Percentiles rank a stretch among this genome's conserved stretches.
These are phyloP conservation scores for Auricularia auricula-judae DNA, from an alignment of 768 basidiomycete species.

Conservation along the genomic window DNA sequence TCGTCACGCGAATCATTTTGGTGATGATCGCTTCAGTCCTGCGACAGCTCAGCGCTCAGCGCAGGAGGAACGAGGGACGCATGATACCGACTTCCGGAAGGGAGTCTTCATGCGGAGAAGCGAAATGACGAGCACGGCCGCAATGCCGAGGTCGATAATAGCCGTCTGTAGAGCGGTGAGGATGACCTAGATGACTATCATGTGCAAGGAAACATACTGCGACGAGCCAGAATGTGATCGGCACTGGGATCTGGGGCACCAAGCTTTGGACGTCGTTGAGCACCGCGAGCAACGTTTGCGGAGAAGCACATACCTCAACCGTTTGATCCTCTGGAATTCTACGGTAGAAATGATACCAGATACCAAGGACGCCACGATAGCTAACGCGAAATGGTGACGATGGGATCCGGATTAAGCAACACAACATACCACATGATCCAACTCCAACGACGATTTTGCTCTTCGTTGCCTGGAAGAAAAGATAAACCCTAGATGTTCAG, in stretches of 20 bases:
- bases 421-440: background rate
- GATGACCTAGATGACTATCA: background rate
- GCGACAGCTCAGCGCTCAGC: background rate
- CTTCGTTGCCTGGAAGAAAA: background rate
- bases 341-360: background rate
- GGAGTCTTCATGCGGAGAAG: background rate
- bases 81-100: background rate
- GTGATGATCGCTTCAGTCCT: background rate
- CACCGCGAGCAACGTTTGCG: background rate
- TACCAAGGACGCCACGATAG: background rate
- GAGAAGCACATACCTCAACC: background rate
- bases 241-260: background rate
- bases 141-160: background rate
- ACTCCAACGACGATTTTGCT: background rate
- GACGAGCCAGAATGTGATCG: background rate
- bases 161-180: background rate
- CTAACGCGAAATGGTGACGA: background rate
- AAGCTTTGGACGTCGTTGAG: background rate
- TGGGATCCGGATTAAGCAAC: background rate
- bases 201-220: background rate
- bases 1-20: background rate
- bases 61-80: background rate
- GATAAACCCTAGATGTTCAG: background rate
- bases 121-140: background rate
- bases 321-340: background rate